Base-by-base conservation (phyloP, 768 basidiomycete genomes). In the Podaxis pistillaris region DNA sequence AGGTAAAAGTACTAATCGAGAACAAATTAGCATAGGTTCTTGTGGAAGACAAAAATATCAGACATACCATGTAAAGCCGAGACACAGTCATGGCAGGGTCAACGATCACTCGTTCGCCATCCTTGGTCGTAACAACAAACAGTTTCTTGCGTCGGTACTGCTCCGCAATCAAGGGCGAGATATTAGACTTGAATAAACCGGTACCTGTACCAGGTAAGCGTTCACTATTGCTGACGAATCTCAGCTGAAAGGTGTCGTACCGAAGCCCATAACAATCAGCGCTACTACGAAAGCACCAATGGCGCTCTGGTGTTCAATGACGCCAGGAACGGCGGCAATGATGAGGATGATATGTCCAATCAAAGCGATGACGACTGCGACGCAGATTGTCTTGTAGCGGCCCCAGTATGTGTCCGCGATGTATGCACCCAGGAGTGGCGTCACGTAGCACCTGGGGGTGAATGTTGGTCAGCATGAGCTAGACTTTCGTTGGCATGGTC, bases 141-240 rank as follows among this genome's bases (percentile, higher is more conserved):
- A 79, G 76, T 64, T 78, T 79, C 11, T 81, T 84, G 51, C 79
- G 76, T 61, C 74, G 80, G 69, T 88, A 88, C 68, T 93, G 91
- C 70, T 93, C 91, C 6, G 91, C 91, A 22, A 93, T 80, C 66
- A 93, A 77, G 1, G 91, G 90, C 0, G 86, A 88, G 64, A 93
- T 86, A 71, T 91, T 92, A 1, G 86, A 74, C 74, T 93, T 91
- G 82, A 92, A 90, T 22, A 86, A 76, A 6, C 89, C 90, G 11
- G 89, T 83, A n/a, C 89, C 85, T 74, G 52, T 7, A 15, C 12
- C 3, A 46, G 9, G 28, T 5, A 28, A 28, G 72, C 26, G 3
- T 71, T 74, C 22, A 60, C 55, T 11, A 55, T 33, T 9, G 15
- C 57, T 41, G 1, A 47, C 19, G 51, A 7, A 30, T 2, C 28